Evolutionary conservation across 1,139 yeast genomes (phyloP).

Genomic region (Zygotorulaspora mrakii): DNA sequence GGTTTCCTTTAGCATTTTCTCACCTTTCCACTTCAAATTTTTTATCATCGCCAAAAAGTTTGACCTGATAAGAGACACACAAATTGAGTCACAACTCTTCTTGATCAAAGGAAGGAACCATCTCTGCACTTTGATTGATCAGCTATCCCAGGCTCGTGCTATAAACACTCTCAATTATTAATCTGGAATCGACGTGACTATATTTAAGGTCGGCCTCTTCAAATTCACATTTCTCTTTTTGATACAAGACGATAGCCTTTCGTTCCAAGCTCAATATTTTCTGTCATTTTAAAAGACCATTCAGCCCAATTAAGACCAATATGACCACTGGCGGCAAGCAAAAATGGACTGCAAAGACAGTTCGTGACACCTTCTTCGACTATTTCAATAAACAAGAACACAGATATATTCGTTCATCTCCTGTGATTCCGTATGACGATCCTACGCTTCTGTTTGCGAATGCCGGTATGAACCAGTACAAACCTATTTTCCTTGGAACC

Average conservation of each 20-base stretch:
- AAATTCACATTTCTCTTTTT: slow-evolving; percentile 1
- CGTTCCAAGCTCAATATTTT: slow-evolving; percentile 5
- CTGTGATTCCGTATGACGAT: slow-evolving; percentile 96
- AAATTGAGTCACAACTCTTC: too few species aligned
- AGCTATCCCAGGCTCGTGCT: too few species aligned
- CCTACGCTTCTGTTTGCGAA: slow-evolving; percentile 93
- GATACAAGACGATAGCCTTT: slow-evolving; percentile 8
- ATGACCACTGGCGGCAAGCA: slow-evolving; percentile 37
- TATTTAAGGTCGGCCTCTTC: too few species aligned
- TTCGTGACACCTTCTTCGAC: slow-evolving; percentile 82
- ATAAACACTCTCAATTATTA: too few species aligned
- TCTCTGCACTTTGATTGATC: too few species aligned
- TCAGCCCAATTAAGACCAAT: slow-evolving; percentile 9
- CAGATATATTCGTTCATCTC: slow-evolving; percentile 83
- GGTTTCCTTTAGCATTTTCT: too few species aligned
- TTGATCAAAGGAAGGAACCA: too few species aligned
- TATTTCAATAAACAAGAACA: slow-evolving; percentile 70
- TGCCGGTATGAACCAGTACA: slow-evolving; percentile 99
- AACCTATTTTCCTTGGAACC: slow-evolving; percentile 93
- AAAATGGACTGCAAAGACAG: slow-evolving; percentile 67
- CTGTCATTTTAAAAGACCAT: slow-evolving; percentile 11
- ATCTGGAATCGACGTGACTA: too few species aligned
- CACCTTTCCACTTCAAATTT: not conserved
- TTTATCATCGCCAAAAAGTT: slow-evolving; percentile 2
- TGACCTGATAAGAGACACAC: too few species aligned